Percentiles rank a stretch among this genome's conserved stretches.
These are phyloP conservation scores for Cryptococcus depauperatus DNA, from an alignment of 1,284 basidiomycete genomes.

Conservation along the genomic window DNA sequence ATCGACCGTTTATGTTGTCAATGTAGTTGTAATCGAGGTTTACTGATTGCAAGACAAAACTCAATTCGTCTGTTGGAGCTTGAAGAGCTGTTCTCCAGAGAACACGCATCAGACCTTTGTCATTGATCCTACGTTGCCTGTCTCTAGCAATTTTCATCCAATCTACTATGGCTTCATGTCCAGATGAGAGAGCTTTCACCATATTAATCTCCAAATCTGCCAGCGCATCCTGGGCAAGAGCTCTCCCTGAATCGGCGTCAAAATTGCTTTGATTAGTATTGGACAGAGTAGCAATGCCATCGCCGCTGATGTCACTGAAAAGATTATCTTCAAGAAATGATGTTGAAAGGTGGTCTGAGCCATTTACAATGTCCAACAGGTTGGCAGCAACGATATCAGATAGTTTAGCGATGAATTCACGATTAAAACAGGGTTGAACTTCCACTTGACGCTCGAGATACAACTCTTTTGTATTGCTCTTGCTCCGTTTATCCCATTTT, in stretches of 20 bases:
- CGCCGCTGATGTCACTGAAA: constrained; percentile 35
- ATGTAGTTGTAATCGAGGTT: constrained; percentile 84
- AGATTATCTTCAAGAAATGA: constrained; percentile 42
- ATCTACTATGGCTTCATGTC: constrained; percentile 55
- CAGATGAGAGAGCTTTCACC: constrained; percentile 60
- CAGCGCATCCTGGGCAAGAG: constrained; percentile 57
- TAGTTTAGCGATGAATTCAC: constrained; percentile 94
- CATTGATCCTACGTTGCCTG: constrained; percentile 41
- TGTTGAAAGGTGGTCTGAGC: constrained; percentile 61
- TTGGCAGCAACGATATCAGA: constrained; percentile 92
- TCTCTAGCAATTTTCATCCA: constrained; percentile 62
- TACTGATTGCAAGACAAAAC: constrained; percentile 64
- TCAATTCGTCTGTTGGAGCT: constrained; percentile 61
- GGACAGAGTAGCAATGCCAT: constrained; percentile 30
- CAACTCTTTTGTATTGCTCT: constrained; percentile 88
- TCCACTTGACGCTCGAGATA: constrained; percentile 96
- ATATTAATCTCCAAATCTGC: constrained; percentile 81
- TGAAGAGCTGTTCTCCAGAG: constrained; percentile 85
- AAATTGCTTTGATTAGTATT: constrained; percentile 55
- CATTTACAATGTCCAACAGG: constrained; percentile 81
- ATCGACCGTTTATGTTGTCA: constrained; percentile 95
- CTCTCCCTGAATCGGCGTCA: constrained; percentile 37
- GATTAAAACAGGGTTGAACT: constrained; percentile 94
- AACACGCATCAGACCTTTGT: constrained; percentile 57
- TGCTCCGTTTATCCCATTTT: constrained; percentile 97